Evolutionary conservation across 192 early-diverging fungal genomes (phyloP).

Genomic region (Rhizoclosmatium globosum): DNA sequence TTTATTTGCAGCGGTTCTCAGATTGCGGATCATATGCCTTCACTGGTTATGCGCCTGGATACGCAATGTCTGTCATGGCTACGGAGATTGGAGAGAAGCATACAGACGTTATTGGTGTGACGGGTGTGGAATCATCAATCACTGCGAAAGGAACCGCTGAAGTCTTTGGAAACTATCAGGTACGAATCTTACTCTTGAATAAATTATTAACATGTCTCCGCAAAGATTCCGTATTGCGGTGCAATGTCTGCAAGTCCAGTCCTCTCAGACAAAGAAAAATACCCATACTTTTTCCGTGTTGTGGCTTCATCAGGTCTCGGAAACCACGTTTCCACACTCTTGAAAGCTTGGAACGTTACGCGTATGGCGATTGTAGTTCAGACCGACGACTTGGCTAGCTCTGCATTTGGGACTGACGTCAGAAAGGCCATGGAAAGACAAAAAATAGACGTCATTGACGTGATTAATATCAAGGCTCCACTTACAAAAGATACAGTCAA

Average conservation of each 20-base stretch:
- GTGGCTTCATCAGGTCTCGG: not conserved
- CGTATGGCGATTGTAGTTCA: not conserved
- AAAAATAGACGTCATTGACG: not conserved
- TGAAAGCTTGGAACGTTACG: not conserved
- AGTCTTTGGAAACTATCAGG: not conserved
- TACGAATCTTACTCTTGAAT: too few relatives aligned
- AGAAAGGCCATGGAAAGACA: not conserved
- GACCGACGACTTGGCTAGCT: not conserved
- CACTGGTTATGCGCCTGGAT: not conserved
- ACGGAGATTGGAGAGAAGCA: not conserved
- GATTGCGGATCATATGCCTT: not conserved
- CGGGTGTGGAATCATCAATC: not conserved
- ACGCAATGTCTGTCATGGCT: not conserved
- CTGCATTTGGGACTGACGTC: not conserved
- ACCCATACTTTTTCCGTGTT: slow-evolving; percentile 2
- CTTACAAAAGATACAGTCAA: not conserved
- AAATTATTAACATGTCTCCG: too few relatives aligned
- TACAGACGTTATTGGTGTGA: slow-evolving; percentile 13
- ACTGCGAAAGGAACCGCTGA: not conserved
- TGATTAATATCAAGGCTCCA: not conserved
- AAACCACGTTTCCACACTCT: not conserved
- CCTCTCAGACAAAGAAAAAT: not conserved
- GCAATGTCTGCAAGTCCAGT: not conserved
- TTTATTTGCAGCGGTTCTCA: not conserved
- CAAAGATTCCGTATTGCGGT: not conserved